Evolutionary conservation across 1,139 yeast species (phyloP), one percentile per base, ranked within the genome.

Genomic region (Suhomyces yuchorum): DNA sequence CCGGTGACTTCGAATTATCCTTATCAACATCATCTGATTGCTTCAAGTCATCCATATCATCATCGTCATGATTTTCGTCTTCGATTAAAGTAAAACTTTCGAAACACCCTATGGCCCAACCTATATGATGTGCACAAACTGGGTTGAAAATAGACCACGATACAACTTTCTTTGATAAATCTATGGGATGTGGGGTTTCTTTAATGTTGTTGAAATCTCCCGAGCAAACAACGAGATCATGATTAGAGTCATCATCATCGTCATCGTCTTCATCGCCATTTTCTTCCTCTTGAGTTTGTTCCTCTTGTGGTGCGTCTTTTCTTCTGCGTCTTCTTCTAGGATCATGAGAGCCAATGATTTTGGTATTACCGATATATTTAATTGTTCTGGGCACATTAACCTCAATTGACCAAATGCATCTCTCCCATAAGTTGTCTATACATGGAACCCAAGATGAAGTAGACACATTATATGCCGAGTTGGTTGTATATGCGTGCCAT

Each of bases 391-490:
- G 97, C 1, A 90, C 82, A 51, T 85, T 82, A 14, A 95, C 74
- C 58, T 90, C 96, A 14, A 95, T 66, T 51, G 92, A 91, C 99
- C 99, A 95, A 0, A 97, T 87, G 41, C 88, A 86, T 51, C 91
- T 81, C 57, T 91, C 97, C 82, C 93, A 87, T 33, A 91, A 65
- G 42, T 87, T 89, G 57, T 95, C 98, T 4, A 93, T 77, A 62
- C 99, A 95, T 0, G 99, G 99, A 41, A 93, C 87, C 99, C 99
- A 95, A 18, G 91, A 85, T 1, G 97, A 88, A 0, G 98, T 88
- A 12, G 96, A 82, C 8, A 87, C 77, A 18, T 91, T 91, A 42
- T 83, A 70, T 23, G 90, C 92, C 3, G 89, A 77, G 60, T 93
- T 92, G 1, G 82, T 76, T 0, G 99, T 92, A 64, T 87, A 91